Evolutionary conservation across 1,284 basidiomycete genomes (phyloP), one percentile per base, ranked within the genome.

Genomic region (Trametes versicolor): DNA sequence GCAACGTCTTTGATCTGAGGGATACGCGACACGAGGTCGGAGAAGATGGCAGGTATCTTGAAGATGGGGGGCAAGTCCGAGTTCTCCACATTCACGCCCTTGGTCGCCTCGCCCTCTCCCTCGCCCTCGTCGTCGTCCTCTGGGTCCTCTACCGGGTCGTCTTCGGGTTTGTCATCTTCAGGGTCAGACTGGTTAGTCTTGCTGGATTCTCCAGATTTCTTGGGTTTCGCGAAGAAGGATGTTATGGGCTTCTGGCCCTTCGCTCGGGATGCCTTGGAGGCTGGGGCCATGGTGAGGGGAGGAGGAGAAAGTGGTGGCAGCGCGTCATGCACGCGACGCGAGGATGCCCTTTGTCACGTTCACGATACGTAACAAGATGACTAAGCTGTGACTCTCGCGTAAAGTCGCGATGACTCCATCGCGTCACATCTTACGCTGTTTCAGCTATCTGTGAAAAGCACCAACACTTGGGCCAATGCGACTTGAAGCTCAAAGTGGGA

Each of bases 41-140:
- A 82, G 76, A 98, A 98, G 75, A 98, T 98, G 52, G 86, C 83
- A 25, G 91, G 85, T 67, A 97, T 91, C 65, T 93, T 85, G 72
- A 89, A 84, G 60, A 98, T 92, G 7, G 97, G 96, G 15, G 97
- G 94, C 1, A 92, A 83, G 66, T 82, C 79, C 0, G 88, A 89
- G 25, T 85, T 81, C 52, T 90, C 89, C 37, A 72, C 75, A 9
- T 76, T 75, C 13, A 60, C 65, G 15, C 74, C 70, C 57, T 80
- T 79, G 0, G 64, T 60, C 2, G 56, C 66, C 34, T 65, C 70
- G 45, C 54, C 65, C 10, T 65, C 63, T 4, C 53, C 65, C 4
- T 65, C 62, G 6, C 37, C 58, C 5, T 23, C 53, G 3, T 25
- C 59, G 76, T 77, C 29, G 60, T 54, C 13, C 27, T 69, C 64